phyloP scores from a whole-genome alignment of 768 basidiomycete species.

The Thelephora aurantiotincta region DNA sequence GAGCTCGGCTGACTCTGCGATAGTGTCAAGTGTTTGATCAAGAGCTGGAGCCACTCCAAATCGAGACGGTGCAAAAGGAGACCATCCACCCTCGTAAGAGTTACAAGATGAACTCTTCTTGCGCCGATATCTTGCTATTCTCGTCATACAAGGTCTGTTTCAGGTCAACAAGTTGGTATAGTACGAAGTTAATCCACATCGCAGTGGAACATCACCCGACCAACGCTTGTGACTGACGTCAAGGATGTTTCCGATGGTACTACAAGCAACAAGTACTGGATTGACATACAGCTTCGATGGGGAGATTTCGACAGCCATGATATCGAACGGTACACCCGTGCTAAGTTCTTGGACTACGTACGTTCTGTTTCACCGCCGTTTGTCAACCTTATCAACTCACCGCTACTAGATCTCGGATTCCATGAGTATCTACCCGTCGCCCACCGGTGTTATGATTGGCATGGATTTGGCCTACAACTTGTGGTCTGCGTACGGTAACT shows the following conservation, averaged over 20 bases:
- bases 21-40: slow-evolving; percentile 98
- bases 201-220: slow-evolving; percentile 94
- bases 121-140: slow-evolving; percentile 95
- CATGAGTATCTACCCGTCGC: slow-evolving; percentile 98
- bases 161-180: background rate
- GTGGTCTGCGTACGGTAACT: slow-evolving; percentile 97
- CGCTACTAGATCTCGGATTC: slow-evolving; percentile 68
- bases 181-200: slow-evolving; percentile 2
- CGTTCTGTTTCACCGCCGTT: slow-evolving; percentile 13
- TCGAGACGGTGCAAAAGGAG: slow-evolving; percentile 99
- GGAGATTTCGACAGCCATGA: slow-evolving; percentile 99
- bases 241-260: slow-evolving; percentile 97
- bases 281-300: slow-evolving; percentile 91
- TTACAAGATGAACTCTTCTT: slow-evolving; percentile 99
- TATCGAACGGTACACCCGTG: slow-evolving; percentile 95
- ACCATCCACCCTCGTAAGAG: slow-evolving; percentile 99
- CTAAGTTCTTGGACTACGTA: slow-evolving; percentile 97
- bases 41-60: slow-evolving; percentile 93
- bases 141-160: slow-evolving; percentile 67
- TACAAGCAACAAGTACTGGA: slow-evolving; percentile 97
- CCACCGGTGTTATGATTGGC: slow-evolving; percentile 97
- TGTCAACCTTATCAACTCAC: slow-evolving; percentile 1
- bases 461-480: slow-evolving; percentile 98
- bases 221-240: slow-evolving; percentile 87
- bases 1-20: slow-evolving; percentile 1